phyloP scores from a whole-genome alignment of 495 filamentous ascomycete species.

The Clavariopsis aquatica region DNA sequence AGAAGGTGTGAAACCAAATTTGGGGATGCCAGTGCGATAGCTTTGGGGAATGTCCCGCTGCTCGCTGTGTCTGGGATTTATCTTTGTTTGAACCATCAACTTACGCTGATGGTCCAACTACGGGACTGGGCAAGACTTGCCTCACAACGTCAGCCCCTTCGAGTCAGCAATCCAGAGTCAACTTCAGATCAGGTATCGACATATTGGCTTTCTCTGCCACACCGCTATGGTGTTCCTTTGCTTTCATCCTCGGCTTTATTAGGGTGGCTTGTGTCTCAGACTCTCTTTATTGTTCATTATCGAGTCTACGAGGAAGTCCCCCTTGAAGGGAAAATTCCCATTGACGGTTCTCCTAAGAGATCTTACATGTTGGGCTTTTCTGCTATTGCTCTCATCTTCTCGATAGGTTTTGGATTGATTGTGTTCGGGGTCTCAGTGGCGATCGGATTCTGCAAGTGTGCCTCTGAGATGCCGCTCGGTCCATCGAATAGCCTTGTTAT shows the following conservation, averaged over 20 bases:
- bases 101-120: background rate
- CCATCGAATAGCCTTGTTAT: slow-evolving; percentile 9
- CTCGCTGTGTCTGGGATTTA: background rate
- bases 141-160: background rate
- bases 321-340: too few species aligned
- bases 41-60: background rate
- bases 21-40: background rate
- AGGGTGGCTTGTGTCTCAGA: background rate
- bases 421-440: background rate
- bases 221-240: slow-evolving; percentile 5
- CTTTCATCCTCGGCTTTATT: background rate
- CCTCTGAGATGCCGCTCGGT: slow-evolving; percentile 6
- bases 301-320: too few species aligned
- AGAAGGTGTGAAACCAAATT: background rate
- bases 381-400: background rate
- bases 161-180: slow-evolving; percentile 13
- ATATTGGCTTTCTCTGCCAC: slow-evolving; percentile 14
- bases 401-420: background rate
- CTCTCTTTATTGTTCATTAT: too few species aligned
- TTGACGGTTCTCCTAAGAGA: too few species aligned
- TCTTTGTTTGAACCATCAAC: background rate
- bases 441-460: background rate
- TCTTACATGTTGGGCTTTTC: background rate
- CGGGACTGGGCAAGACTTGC: slow-evolving; percentile 1
- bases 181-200: slow-evolving; percentile 10